Evolutionary conservation across 352 stramenopile species (phyloP).

Genomic region (Plasmopara viticola): DNA sequence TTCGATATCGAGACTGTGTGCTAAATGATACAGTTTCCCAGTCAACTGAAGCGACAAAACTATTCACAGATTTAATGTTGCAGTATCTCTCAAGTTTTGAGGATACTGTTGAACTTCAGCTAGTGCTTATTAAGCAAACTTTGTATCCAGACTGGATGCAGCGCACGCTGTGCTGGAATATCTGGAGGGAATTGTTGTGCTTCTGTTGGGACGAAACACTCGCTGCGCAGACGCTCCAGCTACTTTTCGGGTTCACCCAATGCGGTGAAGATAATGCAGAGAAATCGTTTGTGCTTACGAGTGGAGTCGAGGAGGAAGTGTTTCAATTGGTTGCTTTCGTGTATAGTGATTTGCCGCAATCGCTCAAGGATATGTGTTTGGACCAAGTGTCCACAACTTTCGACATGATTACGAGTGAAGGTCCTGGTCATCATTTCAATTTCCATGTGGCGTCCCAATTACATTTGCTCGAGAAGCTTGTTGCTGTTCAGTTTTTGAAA

Average conservation of each 20-base stretch:
- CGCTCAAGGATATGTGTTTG: conserved; percentile 42
- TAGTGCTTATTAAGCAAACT: conserved; percentile 47
- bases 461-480: conserved; percentile 39
- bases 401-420: conserved; percentile 45
- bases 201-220: conserved; percentile 40
- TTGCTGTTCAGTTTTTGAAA: conserved; percentile 33
- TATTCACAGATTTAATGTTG: conserved; percentile 45
- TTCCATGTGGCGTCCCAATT: conserved; percentile 33
- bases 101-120: conserved; percentile 30
- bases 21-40: conserved; percentile 11
- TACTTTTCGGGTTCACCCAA: conserved; percentile 32
- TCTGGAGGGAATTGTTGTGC: conserved; percentile 58
- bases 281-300: conserved; percentile 17
- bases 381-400: conserved; percentile 36
- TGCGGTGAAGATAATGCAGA: conserved; percentile 16
- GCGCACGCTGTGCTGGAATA: conserved; percentile 37
- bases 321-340: conserved; percentile 41
- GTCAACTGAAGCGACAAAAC: conserved; percentile 5
- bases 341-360: conserved; percentile 31
- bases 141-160: conserved; percentile 38
- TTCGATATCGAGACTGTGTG: conserved; percentile 32
- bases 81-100: conserved; percentile 20
- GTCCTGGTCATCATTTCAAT: conserved; percentile 43
- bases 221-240: conserved; percentile 21
- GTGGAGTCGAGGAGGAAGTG: conserved; percentile 28